Base-by-base conservation (phyloP, 257 asterid genomes). In the Capsicum rhomboideum region DNA sequence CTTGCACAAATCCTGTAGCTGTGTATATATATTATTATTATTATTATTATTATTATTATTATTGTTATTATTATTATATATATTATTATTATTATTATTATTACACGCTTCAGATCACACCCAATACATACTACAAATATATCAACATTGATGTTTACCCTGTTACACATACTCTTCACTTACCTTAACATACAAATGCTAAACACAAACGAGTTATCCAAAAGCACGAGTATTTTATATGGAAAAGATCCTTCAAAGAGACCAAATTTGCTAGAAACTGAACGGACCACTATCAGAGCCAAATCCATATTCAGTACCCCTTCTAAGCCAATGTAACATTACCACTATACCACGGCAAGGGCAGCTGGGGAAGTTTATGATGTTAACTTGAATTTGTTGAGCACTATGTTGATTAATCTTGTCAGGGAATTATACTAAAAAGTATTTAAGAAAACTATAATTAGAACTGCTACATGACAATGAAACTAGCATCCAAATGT, bases 401-500 rank as follows among this genome's bases (percentile, higher is more conserved):
- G 13, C 9, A 46, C 80, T 16, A 23, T 14, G 80, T 74, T 74
- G 80, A 46, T 46, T 13, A 4, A 74, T 46, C 37, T 74, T 23
- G 80, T 46, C 58, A 46, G 80, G 42, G 59, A 74, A 46, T 46
- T 46, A 23, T 46, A 74, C 80, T 34, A 3, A 7, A 17, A 23
- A 46, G 8, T 46, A 72, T 8, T 74, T 74, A 13, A 50, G 37
- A 74, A 46, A 74, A 46, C 14, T 23, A 46, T 46, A 74, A 56
- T 46, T 21, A 0, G 58, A 74, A 74, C 58, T 23, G 42, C 80
- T 46, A 21, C 80, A 23, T 74, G 80, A 74, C 21, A 74, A 46
- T 74, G 80, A 74, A 46, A 53, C n/a, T 82, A 64, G 83, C 85
- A 82, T 31, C 58, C 79, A 54, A n/a, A 64, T 66, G 66, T 44